Base-by-base conservation (phyloP, 331 rosid genomes). In the Acacia concinna region DNA sequence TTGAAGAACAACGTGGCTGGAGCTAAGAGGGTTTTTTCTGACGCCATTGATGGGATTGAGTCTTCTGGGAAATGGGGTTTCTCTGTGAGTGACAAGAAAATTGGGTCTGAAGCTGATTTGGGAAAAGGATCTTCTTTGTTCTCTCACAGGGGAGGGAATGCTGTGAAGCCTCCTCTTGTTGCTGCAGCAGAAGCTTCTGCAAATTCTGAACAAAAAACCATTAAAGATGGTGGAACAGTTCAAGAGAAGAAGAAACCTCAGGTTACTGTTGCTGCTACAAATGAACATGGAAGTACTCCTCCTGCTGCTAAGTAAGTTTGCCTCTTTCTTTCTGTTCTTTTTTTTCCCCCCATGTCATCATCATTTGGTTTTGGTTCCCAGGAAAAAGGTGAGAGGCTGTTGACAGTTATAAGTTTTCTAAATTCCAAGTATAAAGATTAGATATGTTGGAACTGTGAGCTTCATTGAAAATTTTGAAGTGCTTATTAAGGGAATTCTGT, bases 21-120 rank as follows among this genome's bases (percentile, higher is more conserved):
- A 25, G 90, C 93, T 21, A 95, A 95, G 82, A 86, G 99, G 81
- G 97, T 91, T 30, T 95, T 90, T 81, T 91, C 90, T 32, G 94
- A 95, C 73, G 91, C 97, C 78, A 85, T 92, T 84, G 87, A 89
- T 54, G 87, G 35, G 37, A 25, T 28, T 59, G 64, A 75, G 34
- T 76, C 90, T 60, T 82, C 90, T 85, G 86, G 75, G 71, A 91
- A 91, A 78, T 93, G 97, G 98, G 89, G 46, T 84, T 87, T 88
- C 83, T 84, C 93, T 87, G 79, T 76, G 59, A 32, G 68, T 80
- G 84, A 81, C 1, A 67, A 68, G 12, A 68, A 40, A 5, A 21
- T 38, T 88, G 94, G 90, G 86, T 89, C 90, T 84, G 91, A 86
- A 66, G 83, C 66, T 85, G 94, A 89, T 51, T 64, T 87, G 80